Conservation (phyloP, 176 grass and related monocot genomes). For the Calamus simplicifolius region DNA sequence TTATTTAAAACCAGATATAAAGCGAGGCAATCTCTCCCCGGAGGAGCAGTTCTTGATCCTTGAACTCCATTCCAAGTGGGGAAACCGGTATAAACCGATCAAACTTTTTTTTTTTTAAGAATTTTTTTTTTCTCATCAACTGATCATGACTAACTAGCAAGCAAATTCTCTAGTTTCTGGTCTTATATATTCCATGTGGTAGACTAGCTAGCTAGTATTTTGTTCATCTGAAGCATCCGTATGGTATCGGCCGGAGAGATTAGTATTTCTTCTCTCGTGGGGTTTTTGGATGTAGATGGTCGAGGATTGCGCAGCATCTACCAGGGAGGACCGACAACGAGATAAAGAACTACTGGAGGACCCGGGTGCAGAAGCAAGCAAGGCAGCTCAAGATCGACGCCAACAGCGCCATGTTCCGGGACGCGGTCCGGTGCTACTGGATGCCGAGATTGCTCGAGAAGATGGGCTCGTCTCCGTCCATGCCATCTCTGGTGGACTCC, state of each 20-base stretch:
- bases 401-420: constrained; percentile 80
- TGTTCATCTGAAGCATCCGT: too few species aligned
- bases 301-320: constrained; percentile 78
- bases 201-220: too few species aligned
- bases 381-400: constrained; percentile 83
- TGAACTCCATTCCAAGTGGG: constrained; percentile 94
- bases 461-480: constrained; percentile 27
- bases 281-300: constrained; percentile 37
- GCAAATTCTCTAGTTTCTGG: too few species aligned
- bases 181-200: too few species aligned
- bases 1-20: constrained; percentile 89
- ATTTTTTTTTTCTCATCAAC: too few species aligned
- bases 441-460: constrained; percentile 83
- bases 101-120: too few species aligned
- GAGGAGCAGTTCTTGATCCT: constrained; percentile 91
- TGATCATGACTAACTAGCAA: too few species aligned
- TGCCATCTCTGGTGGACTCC: neutral
- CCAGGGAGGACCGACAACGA: constrained; percentile 84
- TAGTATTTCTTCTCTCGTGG: too few species aligned
- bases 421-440: constrained; percentile 82
- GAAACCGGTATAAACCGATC: constrained; percentile 38
- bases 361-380: constrained; percentile 91
- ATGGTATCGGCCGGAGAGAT: too few species aligned
- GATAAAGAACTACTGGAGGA: constrained; percentile 97
- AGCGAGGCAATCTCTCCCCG: constrained; percentile 67